These are phyloP conservation scores for Capsicum pubescens DNA, from an alignment of 257 asterid genomes.

Conservation along the genomic window DNA sequence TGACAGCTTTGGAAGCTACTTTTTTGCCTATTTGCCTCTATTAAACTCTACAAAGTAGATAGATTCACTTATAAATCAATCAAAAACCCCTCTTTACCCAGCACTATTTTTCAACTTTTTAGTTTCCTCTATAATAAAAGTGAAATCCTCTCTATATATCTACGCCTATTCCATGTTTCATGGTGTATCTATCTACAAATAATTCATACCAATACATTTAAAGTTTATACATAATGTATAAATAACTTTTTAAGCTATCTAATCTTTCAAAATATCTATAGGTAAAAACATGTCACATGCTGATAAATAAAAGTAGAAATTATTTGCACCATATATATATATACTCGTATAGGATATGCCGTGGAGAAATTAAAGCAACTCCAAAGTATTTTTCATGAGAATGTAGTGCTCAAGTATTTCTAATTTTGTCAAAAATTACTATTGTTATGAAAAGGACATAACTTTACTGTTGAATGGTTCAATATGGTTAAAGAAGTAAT, in stretches of 20 bases:
- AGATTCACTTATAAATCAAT: background rate
- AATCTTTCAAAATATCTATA: too few species aligned
- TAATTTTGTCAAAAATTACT: background rate
- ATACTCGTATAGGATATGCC: background rate
- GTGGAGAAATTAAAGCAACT: background rate
- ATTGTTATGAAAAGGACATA: background rate
- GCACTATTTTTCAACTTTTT: background rate
- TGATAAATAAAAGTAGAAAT: background rate
- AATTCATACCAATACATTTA: background rate
- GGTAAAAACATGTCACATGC: background rate
- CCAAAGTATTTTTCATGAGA: background rate
- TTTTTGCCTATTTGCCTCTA: conserved; percentile 18
- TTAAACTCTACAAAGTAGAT: background rate
- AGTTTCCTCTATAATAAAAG: background rate
- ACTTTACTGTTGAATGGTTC: background rate
- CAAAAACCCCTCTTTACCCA: conserved; percentile 15
- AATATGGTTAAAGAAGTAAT: background rate
- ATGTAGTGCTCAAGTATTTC: background rate
- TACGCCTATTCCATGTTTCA: conserved; percentile 18
- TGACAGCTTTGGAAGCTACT: conserved; percentile 15
- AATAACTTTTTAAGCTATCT: background rate
- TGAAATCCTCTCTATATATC: background rate
- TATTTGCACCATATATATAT: too few species aligned
- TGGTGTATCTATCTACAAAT: background rate
- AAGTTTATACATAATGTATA: background rate